These are phyloP conservation scores for Mucor indicus DNA, from an alignment of 371 early-diverging fungal species.

Conservation along the genomic window DNA sequence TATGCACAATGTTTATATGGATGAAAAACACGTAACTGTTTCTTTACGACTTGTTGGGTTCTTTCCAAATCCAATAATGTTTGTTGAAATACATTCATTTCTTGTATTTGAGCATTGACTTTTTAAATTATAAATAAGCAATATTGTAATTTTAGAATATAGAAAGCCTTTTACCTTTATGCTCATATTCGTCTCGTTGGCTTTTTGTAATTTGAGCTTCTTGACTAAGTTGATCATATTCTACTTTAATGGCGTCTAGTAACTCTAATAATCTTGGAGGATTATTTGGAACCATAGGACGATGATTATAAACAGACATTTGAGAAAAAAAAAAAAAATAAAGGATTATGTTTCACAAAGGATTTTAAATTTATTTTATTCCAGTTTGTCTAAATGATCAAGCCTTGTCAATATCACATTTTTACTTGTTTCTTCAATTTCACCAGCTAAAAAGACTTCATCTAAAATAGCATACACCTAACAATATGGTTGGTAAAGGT, in stretches of 20 bases:
- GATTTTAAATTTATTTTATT: conserved; percentile 27
- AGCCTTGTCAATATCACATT: conserved; percentile 69
- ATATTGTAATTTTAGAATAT: not conserved
- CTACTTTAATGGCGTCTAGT: conserved; percentile 78
- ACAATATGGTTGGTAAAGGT: not conserved
- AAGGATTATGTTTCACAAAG: not conserved
- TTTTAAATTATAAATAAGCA: not conserved
- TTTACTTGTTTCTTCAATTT: conserved; percentile 95
- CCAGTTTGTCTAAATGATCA: conserved; percentile 77
- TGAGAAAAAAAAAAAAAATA: conserved; percentile 5
- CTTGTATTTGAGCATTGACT: conserved; percentile 73
- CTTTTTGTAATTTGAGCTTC: conserved; percentile 70
- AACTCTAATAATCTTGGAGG: conserved; percentile 72
- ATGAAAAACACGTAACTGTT: conserved; percentile 46
- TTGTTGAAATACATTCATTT: conserved; percentile 77
- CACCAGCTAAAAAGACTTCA: conserved; percentile 96
- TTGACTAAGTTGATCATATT: conserved; percentile 78
- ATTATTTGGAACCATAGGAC: conserved; percentile 73
- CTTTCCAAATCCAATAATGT: conserved; percentile 78
- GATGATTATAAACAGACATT: conserved; percentile 74
- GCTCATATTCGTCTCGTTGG: conserved; percentile 87
- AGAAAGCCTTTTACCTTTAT: conserved; percentile 58
- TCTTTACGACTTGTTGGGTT: conserved; percentile 71
- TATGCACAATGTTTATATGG: not conserved
- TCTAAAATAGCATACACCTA: conserved; percentile 96